These are phyloP conservation scores for Geopyxis carbonaria DNA, from an alignment of 495 filamentous ascomycete genomes.

Conservation along the genomic window DNA sequence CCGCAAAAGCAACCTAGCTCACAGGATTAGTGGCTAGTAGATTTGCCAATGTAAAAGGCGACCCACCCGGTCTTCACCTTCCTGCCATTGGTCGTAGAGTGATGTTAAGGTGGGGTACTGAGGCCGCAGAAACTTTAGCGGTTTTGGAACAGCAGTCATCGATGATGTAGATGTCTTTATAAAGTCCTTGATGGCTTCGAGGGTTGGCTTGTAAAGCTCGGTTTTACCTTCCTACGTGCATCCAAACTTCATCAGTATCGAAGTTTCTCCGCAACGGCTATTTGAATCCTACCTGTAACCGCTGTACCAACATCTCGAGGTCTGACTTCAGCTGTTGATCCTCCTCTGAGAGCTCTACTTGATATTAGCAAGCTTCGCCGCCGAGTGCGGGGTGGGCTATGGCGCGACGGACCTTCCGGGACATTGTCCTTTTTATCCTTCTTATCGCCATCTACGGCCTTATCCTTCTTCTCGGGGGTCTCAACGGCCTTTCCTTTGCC, in stretches of 20 bases:
- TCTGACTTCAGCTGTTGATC: conserved; percentile 96
- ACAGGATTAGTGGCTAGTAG: background rate
- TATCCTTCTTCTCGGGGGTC: conserved; percentile 41
- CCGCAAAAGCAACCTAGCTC: conserved; percentile 58
- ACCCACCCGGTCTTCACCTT: conserved; percentile 59
- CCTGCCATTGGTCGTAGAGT: conserved; percentile 74
- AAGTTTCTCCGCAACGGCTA: too few relatives aligned
- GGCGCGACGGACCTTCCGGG: conserved; percentile 33
- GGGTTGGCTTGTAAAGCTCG: conserved; percentile 72
- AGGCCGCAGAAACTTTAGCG: conserved; percentile 90
- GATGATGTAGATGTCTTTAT: conserved; percentile 98
- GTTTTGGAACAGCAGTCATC: conserved; percentile 97
- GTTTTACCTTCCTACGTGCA: conserved; percentile 71
- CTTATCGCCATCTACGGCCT: conserved; percentile 56
- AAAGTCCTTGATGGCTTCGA: conserved; percentile 88
- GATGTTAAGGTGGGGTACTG: conserved; percentile 78
- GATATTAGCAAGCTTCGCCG: conserved; percentile 26
- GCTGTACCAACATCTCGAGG: conserved; percentile 94
- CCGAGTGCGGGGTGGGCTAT: conserved; percentile 8
- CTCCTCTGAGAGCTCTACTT: conserved; percentile 90
- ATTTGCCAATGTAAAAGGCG: background rate
- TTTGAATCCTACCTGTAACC: conserved; percentile 68
- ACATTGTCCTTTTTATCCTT: conserved; percentile 38
- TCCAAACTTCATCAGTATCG: too few relatives aligned
- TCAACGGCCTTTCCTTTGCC: conserved; percentile 81